Conservation (phyloP, 2,329 filamentous ascomycete genomes). For the Colletotrichum chrysophilum region DNA sequence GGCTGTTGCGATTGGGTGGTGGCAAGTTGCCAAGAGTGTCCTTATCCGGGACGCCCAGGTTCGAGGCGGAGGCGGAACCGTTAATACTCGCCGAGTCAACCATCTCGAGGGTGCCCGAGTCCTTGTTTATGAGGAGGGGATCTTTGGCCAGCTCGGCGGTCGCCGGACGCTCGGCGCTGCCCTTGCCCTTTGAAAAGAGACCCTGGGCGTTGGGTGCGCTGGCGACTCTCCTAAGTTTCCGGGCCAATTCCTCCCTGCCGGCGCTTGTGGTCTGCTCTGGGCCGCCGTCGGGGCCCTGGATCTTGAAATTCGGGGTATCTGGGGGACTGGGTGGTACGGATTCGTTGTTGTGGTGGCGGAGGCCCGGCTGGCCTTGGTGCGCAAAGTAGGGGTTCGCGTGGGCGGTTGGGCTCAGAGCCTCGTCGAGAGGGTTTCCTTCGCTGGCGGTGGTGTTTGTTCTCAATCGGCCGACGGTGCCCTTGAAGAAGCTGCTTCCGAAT, state of each 20-base stretch:
- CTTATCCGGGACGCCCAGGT: conserved; percentile 42
- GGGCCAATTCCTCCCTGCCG: conserved; percentile 91
- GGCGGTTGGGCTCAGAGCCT: conserved; percentile 87
- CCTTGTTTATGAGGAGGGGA: conserved; percentile 67
- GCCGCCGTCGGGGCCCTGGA: conserved; percentile 69
- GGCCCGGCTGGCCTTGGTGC: conserved; percentile 90
- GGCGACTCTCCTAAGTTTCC: conserved; percentile 91
- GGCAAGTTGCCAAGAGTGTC: conserved; percentile 67
- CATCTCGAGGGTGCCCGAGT: conserved; percentile 50
- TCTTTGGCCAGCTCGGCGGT: conserved; percentile 90
- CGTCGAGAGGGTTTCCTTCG: conserved; percentile 89
- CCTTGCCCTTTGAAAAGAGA: conserved; percentile 71
- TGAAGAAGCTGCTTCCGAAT: conserved; percentile 89
- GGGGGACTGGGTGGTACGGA: conserved; percentile 93
- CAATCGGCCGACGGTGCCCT: conserved; percentile 82
- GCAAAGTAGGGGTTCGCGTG: conserved; percentile 97
- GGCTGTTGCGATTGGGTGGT: conserved; percentile 68
- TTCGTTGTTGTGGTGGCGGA: conserved; percentile 93
- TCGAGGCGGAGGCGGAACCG: conserved; percentile 29
- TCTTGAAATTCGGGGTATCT: conserved; percentile 82
- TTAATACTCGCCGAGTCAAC: conserved; percentile 47
- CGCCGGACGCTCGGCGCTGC: conserved; percentile 71
- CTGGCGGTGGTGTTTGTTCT: conserved; percentile 90
- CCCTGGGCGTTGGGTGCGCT: conserved; percentile 98
- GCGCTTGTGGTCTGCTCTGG: conserved; percentile 74